Evolutionary conservation across 78 protist species (phyloP).

Genomic region (Anaeramoeba flamelloides): DNA sequence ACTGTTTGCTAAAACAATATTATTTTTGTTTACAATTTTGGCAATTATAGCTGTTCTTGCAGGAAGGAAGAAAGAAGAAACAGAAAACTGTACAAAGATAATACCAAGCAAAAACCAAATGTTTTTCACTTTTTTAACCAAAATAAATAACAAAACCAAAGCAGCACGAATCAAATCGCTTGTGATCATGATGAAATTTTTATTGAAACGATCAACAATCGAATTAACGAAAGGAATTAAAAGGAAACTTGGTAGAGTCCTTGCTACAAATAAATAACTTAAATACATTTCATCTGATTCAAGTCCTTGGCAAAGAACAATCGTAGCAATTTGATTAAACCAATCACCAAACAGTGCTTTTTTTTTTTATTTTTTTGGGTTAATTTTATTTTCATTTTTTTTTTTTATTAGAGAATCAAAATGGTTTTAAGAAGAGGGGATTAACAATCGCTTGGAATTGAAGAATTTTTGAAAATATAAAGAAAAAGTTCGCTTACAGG

Average conservation of each 20-base stretch:
- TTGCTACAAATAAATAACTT: neutral
- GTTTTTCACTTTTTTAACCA: neutral
- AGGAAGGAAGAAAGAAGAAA: neutral
- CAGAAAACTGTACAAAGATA: neutral
- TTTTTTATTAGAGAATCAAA: too few species aligned
- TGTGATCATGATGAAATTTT: neutral
- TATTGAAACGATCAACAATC: neutral
- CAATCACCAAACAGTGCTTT: constrained; percentile 1
- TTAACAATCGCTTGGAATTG: too few species aligned
- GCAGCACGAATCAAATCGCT: neutral
- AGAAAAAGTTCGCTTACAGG: too few species aligned
- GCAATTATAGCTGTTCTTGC: neutral
- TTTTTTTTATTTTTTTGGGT: too few species aligned
- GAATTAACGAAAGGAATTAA: neutral
- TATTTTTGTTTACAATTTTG: neutral
- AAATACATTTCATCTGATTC: neutral
- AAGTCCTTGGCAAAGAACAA: neutral
- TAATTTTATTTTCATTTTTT: too few species aligned
- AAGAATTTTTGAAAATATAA: too few species aligned
- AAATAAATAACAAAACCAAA: neutral
- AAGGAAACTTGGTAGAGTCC: neutral
- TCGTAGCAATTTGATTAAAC: neutral
- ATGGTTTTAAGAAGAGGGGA: too few species aligned
- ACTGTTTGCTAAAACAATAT: neutral
- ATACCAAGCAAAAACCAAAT: neutral